phyloP scores from a whole-genome alignment of 2,329 filamentous ascomycete species.

The Clonostachys rhizophaga region DNA sequence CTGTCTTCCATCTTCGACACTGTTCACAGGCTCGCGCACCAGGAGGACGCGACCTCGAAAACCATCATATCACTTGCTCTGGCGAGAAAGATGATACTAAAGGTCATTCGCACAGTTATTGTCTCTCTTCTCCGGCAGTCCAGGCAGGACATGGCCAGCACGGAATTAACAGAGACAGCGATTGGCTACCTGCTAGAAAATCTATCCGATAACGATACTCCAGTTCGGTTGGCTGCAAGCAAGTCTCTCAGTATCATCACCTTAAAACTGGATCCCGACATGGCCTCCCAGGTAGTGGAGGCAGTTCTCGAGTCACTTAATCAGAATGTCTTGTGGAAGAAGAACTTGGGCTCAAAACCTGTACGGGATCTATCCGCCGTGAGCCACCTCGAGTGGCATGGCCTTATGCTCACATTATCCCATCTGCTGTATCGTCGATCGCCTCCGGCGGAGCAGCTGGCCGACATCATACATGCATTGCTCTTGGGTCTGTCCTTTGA shows the following conservation, averaged over 20 bases:
- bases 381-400: conserved; percentile 85
- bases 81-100: conserved; percentile 77
- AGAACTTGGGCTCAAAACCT: conserved; percentile 21
- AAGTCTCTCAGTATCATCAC: conserved; percentile 89
- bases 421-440: conserved; percentile 84
- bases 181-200: conserved; percentile 78
- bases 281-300: conserved; percentile 84
- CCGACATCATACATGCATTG: conserved; percentile 71
- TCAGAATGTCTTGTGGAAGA: conserved; percentile 50
- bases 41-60: conserved; percentile 39
- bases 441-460: conserved; percentile 65
- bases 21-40: conserved; percentile 54
- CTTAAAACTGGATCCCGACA: conserved; percentile 70
- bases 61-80: conserved; percentile 68
- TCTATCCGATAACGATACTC: conserved; percentile 83
- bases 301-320: conserved; percentile 71
- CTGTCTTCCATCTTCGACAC: conserved; percentile 62
- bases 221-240: conserved; percentile 83
- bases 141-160: conserved; percentile 30
- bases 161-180: conserved; percentile 67
- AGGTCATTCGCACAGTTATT: conserved; percentile 73
- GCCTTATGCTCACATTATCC: conserved; percentile 79
- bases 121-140: conserved; percentile 58
- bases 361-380: conserved; percentile 66
- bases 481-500: conserved; percentile 83